A percentile compares a stretch with the other conserved stretches of the same genome.
phyloP scores from a whole-genome alignment of 2,329 filamentous ascomycete genomes.

The Ascocoryne sarcoides region DNA sequence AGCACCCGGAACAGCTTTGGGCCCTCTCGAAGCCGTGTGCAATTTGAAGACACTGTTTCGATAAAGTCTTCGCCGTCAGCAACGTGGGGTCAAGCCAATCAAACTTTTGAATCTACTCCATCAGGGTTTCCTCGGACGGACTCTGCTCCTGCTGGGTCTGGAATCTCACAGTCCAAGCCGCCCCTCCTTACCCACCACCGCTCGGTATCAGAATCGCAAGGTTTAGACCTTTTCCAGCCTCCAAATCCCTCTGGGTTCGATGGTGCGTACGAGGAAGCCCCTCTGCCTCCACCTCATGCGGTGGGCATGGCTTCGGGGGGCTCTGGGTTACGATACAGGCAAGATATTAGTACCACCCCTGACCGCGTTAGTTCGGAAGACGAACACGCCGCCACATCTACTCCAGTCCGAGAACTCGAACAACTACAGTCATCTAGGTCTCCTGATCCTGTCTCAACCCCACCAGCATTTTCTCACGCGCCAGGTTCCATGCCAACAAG shows the following conservation, averaged over 20 bases:
- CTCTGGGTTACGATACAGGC: slow-evolving; percentile 33
- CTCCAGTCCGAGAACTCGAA: slow-evolving; percentile 43
- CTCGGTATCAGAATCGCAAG: slow-evolving; percentile 28
- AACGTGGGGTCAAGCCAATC: slow-evolving; percentile 18
- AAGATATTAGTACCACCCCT: slow-evolving; percentile 38
- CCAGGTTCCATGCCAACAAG: slow-evolving; percentile 61
- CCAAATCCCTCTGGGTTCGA: slow-evolving; percentile 18
- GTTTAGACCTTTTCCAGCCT: slow-evolving; percentile 17
- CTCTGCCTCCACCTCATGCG: slow-evolving; percentile 22
- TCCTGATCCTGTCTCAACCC: slow-evolving; percentile 67
- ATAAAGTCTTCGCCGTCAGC: slow-evolving; percentile 43
- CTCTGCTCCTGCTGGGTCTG: slow-evolving; percentile 39
- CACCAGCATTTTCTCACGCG: slow-evolving; percentile 71
- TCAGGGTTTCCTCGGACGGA: slow-evolving; percentile 35
- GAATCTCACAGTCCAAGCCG: slow-evolving; percentile 11
- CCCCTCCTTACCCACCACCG: slow-evolving; percentile 17
- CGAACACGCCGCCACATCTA: slow-evolving; percentile 33
- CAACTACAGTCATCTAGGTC: slow-evolving; percentile 46
- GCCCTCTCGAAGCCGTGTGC: slow-evolving; percentile 40
- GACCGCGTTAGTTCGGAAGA: slow-evolving; percentile 51
- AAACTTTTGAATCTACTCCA: slow-evolving; percentile 9
- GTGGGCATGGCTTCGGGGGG: slow-evolving; percentile 10
- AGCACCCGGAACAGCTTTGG: slow-evolving; percentile 49
- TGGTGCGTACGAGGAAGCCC: slow-evolving; percentile 19
- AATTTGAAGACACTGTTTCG: slow-evolving; percentile 41